Evolutionary conservation across 345 rosid species (phyloP), one percentile per base, ranked within the genome.

Genomic region (Litchi chinensis): DNA sequence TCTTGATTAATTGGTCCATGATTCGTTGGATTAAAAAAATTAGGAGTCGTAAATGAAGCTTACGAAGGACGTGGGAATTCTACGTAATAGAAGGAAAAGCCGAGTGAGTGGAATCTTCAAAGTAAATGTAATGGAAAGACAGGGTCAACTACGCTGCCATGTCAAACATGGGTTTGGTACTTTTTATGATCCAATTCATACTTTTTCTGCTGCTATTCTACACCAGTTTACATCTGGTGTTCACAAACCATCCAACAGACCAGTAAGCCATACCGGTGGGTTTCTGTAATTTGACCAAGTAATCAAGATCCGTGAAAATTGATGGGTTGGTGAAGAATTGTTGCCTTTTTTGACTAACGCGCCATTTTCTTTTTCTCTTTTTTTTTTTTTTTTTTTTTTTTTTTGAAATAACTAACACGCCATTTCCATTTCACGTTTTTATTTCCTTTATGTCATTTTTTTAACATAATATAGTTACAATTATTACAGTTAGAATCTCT

Each of bases 91-190:
- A 63, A 66, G 32, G n/a, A 10, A 16, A 66, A 10, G 26, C 64
- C 71, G 71, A 52, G 79, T 39, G 24, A 54, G 79, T 40, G 57
- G 79, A 76, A 67, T 75, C 71, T 75, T 65, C 70, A 75, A 75
- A 65, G 60, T 1, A 18, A n/a, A 32, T 32, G 37, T 32, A 32
- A 32, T 19, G 16, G 44, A n/a, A 75, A n/a, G 78, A 50, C 50
- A 19, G 64, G 56, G 54, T 68, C 66, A 76, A 67, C 64, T 22
- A 76, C 52, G 39, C 19, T 32, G 79, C 72, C 54, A 66, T 52
- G 79, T 66, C 79, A 76, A 65, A 32, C 50, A 32, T 1, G 28
- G 13, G 71, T 52, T 28, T 66, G 72, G 65, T 39, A 76, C 71
- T 66, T 65, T 76, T 28, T 32, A 64, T 32, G 71, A 76, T 76